Evolutionary conservation across 768 basidiomycete genomes (phyloP), one percentile per base, ranked within the genome.

Genomic region (Hysterangium stoloniferum): DNA sequence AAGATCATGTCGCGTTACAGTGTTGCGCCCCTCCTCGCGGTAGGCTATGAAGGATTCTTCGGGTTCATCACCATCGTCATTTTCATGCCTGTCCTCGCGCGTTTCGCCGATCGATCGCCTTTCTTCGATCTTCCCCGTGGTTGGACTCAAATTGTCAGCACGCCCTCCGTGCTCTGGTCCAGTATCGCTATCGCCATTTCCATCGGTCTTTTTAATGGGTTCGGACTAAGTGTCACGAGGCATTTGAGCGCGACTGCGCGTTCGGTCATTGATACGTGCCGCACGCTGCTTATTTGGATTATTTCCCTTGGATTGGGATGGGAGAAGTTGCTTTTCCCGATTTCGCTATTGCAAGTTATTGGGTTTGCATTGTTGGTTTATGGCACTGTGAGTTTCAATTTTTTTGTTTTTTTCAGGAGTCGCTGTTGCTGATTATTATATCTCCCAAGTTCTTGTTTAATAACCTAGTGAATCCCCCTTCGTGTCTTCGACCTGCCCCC

Each of bases 211-310:
- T 93, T 89, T 78, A 94, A 93, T 64, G 35, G 50, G 28, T 95
- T 91, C 59, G 92, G 92, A 9, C 66, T 95, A 45, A 90, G 87
- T 63, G 89, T 96, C 53, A 95, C 93, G n/a, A 76, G 82, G 55
- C 83, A 89, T 62, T 88, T 97, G 52, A 91, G 86, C 63, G 94
- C 95, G 29, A 96, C 93, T 1, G 89, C 90, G 15, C 79, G 95
- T 54, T 86, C 84, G 48, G 74, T 96, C 52, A 88, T 92, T 32
- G 96, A 99, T 66, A 94, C 93, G 5, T 96, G 92, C 69, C 77
- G 96, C 59, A 98, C 96, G 1, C 74, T 98, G 47, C 78, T 79
- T n/a, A 98, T 99, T 63, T 99, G 96, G 96, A 68, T 94, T 56
- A 71, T 99, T 59, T 91, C 88, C 61, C 74, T 96, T 45, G 81